Percentiles rank a stretch among this genome's conserved stretches.
phyloP scores from a whole-genome alignment of 768 basidiomycete species.

The Nidularia pulvinata region DNA sequence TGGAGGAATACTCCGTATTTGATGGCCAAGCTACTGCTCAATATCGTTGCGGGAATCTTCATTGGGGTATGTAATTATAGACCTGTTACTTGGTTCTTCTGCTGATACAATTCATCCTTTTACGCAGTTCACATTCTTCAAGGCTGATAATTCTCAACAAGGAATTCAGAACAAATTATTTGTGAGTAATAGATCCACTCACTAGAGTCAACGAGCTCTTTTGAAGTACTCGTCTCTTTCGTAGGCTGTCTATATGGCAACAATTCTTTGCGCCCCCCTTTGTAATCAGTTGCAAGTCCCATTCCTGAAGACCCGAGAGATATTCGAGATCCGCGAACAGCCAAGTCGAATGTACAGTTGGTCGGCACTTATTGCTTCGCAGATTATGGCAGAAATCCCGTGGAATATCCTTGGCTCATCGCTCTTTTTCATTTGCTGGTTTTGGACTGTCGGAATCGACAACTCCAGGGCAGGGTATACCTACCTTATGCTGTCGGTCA shows the following conservation, averaged over 20 bases:
- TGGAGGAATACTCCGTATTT: constrained; percentile 67
- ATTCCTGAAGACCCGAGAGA: constrained; percentile 52
- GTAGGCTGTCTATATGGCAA: constrained; percentile 56
- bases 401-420: constrained; percentile 61
- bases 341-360: constrained; percentile 68
- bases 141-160: constrained; percentile 48
- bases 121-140: constrained; percentile 54
- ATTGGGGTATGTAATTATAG: constrained; percentile 26
- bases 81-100: too few species aligned
- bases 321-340: constrained; percentile 71
- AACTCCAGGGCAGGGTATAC: constrained; percentile 55
- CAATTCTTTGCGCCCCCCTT: constrained; percentile 50
- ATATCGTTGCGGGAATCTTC: constrained; percentile 53
- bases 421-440: constrained; percentile 68
- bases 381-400: constrained; percentile 56
- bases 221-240: neutral
- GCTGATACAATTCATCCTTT: too few species aligned
- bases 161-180: constrained; percentile 70
- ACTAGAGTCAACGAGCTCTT: constrained; percentile 3
- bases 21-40: constrained; percentile 56
- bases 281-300: constrained; percentile 65
- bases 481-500: constrained; percentile 49
- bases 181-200: constrained; percentile 26
- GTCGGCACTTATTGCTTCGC: constrained; percentile 55
- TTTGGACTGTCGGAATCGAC: constrained; percentile 66